Conservation (phyloP, 331 rosid genomes). For the Pyracantha coccinea region DNA sequence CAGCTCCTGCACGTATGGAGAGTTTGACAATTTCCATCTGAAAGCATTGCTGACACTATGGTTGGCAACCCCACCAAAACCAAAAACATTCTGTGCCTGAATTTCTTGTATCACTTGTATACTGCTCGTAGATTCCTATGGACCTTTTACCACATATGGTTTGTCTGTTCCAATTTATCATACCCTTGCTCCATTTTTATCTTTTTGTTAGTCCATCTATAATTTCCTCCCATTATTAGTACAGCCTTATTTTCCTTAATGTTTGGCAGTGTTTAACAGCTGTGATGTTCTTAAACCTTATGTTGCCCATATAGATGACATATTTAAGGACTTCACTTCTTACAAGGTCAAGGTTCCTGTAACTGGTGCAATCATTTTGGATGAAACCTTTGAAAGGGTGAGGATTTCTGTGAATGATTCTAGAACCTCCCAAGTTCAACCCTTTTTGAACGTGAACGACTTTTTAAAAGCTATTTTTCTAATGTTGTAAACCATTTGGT, state of each 20-base stretch:
- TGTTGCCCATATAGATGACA: constrained; percentile 86
- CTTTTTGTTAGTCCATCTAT: background rate
- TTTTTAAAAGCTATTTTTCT: background rate
- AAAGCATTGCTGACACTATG: background rate
- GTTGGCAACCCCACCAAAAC: background rate
- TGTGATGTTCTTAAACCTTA: constrained; percentile 94
- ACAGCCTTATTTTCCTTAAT: constrained; percentile 44
- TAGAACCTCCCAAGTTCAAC: background rate
- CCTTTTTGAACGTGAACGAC: background rate
- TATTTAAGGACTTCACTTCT: constrained; percentile 93
- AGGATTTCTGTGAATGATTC: constrained; percentile 15
- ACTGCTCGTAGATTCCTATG: background rate
- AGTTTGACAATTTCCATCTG: background rate
- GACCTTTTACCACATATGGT: background rate
- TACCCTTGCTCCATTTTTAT: background rate
- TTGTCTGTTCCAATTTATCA: background rate
- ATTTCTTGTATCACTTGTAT: background rate
- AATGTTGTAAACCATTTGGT: background rate
- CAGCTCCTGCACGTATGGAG: background rate
- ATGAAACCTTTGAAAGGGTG: constrained; percentile 91
- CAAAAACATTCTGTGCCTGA: background rate
- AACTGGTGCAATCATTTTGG: constrained; percentile 93
- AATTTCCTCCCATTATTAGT: background rate
- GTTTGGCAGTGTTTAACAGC: constrained; percentile 63
- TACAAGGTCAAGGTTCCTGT: constrained; percentile 97